These are phyloP conservation scores for Phalaenopsis hybrid DNA, from an alignment of 116 monocot species.

Conservation along the genomic window DNA sequence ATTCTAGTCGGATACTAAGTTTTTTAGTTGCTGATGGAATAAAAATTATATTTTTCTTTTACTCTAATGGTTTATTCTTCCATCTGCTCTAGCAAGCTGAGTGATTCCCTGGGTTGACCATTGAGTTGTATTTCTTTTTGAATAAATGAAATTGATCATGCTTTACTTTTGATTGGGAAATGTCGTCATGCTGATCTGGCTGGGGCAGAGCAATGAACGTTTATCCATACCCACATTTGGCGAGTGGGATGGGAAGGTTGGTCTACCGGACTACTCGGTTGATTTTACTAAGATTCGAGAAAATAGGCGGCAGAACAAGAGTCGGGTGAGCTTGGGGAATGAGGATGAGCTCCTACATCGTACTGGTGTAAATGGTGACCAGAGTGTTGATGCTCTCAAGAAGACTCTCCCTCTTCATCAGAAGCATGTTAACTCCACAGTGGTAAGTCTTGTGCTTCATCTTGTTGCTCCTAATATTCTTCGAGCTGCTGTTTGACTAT, in stretches of 20 bases:
- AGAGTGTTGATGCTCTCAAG: neutral
- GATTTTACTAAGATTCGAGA: constrained; percentile 29
- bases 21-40: too few relatives aligned
- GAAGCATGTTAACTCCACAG: neutral
- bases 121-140: constrained; percentile 1
- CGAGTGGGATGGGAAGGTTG: constrained; percentile 21
- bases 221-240: constrained; percentile 30
- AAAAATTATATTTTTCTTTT: neutral
- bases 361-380: neutral
- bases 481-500: neutral
- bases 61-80: neutral
- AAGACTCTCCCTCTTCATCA: neutral
- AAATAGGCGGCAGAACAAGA: constrained; percentile 13
- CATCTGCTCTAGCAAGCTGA: neutral
- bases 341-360: constrained; percentile 14
- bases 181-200: neutral
- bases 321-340: constrained; percentile 22
- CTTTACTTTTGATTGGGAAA: constrained; percentile 1
- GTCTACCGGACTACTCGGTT: constrained; percentile 21
- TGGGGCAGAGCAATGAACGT: constrained; percentile 2
- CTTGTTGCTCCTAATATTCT: neutral
- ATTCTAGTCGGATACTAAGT: too few relatives aligned
- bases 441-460: neutral
- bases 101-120: neutral
- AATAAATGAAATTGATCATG: neutral